Evolutionary conservation across 164 flowering plant species (phyloP), one percentile per base, ranked within the genome.

Genomic region (grape (Vitis vinifera)): DNA sequence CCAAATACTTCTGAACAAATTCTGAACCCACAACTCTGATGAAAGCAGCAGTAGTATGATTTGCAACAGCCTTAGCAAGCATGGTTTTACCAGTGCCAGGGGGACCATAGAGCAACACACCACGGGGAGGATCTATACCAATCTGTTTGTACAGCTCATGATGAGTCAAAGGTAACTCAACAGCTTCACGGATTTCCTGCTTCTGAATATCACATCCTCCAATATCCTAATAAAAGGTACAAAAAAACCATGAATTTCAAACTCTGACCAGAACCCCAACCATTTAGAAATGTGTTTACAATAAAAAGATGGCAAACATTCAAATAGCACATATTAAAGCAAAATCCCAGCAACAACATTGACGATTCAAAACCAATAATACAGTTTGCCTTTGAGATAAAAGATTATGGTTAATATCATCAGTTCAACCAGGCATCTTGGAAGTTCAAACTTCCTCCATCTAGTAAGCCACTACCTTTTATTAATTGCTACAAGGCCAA

Each of bases 41-140:
- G 77, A 95, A 95, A 66, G 99, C 93, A 11, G 94, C 97, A 37
- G 98, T 91, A 5, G 98, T 91, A 64, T 89, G 93, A 77, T 93
- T 84, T 1, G 99, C 99, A 59, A 95, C 98, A 75, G 99, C 99
- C 78, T 95, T 95, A 14, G 99, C 99, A 72, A 95, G 92, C 98
- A 95, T 91, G 3, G 98, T 95, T 77, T 95, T 93, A 5, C 99
- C 99, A 1, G 98, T 95, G 23, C 99, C 99, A 75, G 99, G 99
- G 11, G 98, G 98, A 44, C 99, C 99, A 81, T 91, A 91, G 2
- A 93, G 94, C 82, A 95, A 71, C 14, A 95, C 99, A 69, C 99
- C 99, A 12, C 97, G 90, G 31, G 98, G 99, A 67, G 98, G 98
- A 68, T 95, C 98, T 19, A 95, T 95, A 2, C 99, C 99, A 79